phyloP scores from a whole-genome alignment of 257 asterid species.

The Gardenia jasminoides region DNA sequence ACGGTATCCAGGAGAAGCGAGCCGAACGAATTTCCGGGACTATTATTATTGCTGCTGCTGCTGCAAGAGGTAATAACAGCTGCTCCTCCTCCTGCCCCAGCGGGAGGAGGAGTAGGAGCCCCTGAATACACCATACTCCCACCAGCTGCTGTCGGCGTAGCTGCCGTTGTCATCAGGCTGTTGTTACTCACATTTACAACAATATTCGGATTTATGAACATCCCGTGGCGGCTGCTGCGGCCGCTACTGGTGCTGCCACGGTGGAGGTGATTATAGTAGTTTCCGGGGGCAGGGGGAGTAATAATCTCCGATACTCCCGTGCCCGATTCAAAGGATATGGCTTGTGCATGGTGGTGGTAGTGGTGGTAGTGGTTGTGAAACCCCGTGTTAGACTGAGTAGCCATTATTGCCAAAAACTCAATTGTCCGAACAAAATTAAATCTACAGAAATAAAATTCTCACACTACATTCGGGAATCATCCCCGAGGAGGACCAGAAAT shows the following conservation, averaged over 20 bases:
- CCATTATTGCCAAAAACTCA: constrained; percentile 30
- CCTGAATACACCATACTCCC: constrained; percentile 51
- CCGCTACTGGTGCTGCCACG: constrained; percentile 31
- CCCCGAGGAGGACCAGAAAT: too few relatives aligned
- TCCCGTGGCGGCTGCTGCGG: constrained; percentile 28
- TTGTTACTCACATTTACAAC: constrained; percentile 5
- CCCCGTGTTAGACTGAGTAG: constrained; percentile 59
- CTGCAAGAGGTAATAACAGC: constrained; percentile 8
- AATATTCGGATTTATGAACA: constrained; percentile 1
- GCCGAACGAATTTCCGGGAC: constrained; percentile 21
- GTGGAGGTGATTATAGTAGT: constrained; percentile 35
- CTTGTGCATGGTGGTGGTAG: constrained; percentile 18
- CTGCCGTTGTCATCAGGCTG: constrained; percentile 16
- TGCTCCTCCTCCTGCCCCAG: too few relatives aligned
- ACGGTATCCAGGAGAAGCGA: constrained; percentile 58
- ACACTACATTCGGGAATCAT: too few relatives aligned
- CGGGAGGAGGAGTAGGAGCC: constrained; percentile 3
- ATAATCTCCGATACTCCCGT: constrained; percentile 7
- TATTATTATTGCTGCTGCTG: constrained; percentile 14
- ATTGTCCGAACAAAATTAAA: not conserved
- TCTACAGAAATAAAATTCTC: too few relatives aligned
- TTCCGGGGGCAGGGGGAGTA: constrained; percentile 25
- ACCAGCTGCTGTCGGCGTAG: constrained; percentile 7
- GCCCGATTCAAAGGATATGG: constrained; percentile 41
- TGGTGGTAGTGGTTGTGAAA: constrained; percentile 32